Conservation (phyloP, 805 yeast genomes). For the Groenewaldozyma tartarivorans region DNA sequence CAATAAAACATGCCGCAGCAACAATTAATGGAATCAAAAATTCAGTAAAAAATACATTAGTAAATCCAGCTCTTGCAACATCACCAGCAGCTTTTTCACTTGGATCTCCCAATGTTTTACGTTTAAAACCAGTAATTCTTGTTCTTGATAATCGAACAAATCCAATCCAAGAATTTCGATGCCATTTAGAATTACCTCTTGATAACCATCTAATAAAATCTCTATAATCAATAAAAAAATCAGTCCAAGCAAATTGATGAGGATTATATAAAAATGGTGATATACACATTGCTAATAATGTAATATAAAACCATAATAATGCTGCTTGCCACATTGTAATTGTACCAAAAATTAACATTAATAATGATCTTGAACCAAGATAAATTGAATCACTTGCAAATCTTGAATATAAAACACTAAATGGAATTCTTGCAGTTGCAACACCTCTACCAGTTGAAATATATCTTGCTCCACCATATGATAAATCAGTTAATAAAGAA, state of each 20-base stretch:
- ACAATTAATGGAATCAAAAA: conserved; percentile 61
- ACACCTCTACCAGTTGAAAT: conserved; percentile 92
- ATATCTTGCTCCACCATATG: conserved; percentile 87
- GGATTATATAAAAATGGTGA: conserved; percentile 96
- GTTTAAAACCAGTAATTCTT: conserved; percentile 84
- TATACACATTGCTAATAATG: conserved; percentile 74
- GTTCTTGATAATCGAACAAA: conserved; percentile 72
- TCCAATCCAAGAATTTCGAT: conserved; percentile 70
- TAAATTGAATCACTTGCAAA: conserved; percentile 73
- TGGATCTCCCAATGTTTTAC: conserved; percentile 53
- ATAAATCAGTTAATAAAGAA: conserved; percentile 62
- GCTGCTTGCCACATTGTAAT: conserved; percentile 91
- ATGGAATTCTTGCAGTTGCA: conserved; percentile 74
- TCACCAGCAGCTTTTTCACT: conserved; percentile 62
- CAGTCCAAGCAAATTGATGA: conserved; percentile 94
- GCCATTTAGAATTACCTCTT: conserved; percentile 63
- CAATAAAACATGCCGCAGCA: conserved; percentile 58
- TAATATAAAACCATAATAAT: conserved; percentile 94
- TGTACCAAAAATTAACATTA: conserved; percentile 67
- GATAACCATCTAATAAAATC: conserved; percentile 84
- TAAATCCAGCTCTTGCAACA: conserved; percentile 64
- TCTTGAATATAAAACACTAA: conserved; percentile 60
- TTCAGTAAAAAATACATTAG: conserved; percentile 73
- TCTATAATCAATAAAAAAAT: conserved; percentile 92
- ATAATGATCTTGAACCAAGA: conserved; percentile 58